Conservation (phyloP, 192 early-diverging fungal genomes). For the Backusella mclennaniae region DNA sequence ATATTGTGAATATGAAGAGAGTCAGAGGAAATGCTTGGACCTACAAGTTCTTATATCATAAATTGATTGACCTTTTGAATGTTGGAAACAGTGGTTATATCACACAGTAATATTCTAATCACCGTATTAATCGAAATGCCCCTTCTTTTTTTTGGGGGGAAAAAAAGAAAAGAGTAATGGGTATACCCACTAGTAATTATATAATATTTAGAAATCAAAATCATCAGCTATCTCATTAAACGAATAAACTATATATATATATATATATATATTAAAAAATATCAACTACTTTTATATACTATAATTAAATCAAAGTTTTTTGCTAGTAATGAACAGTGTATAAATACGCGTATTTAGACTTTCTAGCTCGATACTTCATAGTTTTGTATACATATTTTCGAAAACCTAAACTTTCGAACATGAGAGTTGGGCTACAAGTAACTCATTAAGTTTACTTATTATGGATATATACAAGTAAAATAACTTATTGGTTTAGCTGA, state of each 20-base stretch:
- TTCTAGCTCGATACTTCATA: too few relatives aligned
- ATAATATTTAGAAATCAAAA: background rate
- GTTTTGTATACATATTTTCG: too few relatives aligned
- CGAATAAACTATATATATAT: background rate
- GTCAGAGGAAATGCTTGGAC: slow-evolving; percentile 63
- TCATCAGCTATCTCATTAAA: background rate
- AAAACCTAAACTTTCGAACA: too few relatives aligned
- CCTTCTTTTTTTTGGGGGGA: background rate
- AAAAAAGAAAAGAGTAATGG: background rate
- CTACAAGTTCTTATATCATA: slow-evolving; percentile 62
- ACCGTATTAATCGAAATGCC: background rate
- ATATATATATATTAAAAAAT: background rate
- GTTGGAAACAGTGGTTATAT: slow-evolving; percentile 19
- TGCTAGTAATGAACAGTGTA: too few relatives aligned
- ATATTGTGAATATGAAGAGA: slow-evolving; percentile 57
- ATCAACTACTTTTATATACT: background rate
- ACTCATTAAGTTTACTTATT: too few relatives aligned
- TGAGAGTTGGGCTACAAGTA: too few relatives aligned
- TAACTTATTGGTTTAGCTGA: too few relatives aligned
- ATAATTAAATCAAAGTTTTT: too few relatives aligned
- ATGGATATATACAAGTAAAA: too few relatives aligned
- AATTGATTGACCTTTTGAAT: slow-evolving; percentile 35
- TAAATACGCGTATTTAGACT: too few relatives aligned
- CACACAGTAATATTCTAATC: background rate
- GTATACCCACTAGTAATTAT: background rate